phyloP scores from a whole-genome alignment of 2,329 filamentous ascomycete species.

The Fusarium virguliforme region DNA sequence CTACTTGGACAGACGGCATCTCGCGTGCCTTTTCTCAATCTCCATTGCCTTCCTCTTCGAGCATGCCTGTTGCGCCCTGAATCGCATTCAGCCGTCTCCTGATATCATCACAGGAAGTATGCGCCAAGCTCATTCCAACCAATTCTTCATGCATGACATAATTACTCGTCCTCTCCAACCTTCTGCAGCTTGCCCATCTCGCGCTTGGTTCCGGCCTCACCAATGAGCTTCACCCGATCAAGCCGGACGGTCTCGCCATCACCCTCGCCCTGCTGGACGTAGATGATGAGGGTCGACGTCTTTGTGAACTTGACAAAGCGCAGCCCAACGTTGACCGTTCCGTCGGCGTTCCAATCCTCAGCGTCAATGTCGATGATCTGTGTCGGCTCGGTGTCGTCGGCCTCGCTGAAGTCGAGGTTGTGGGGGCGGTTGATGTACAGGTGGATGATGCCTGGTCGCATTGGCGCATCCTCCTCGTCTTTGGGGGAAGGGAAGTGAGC shows the following conservation, averaged over 20 bases:
- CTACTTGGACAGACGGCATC: slow-evolving; percentile 35
- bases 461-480: slow-evolving; percentile 81
- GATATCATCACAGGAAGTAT: slow-evolving; percentile 14
- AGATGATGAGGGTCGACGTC: slow-evolving; percentile 87
- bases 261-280: slow-evolving; percentile 88
- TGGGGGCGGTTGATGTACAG: slow-evolving; percentile 91
- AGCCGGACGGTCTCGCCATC: slow-evolving; percentile 89
- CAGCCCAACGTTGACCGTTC: slow-evolving; percentile 80
- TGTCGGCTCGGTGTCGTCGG: slow-evolving; percentile 86
- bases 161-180: slow-evolving; percentile 81
- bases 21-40: slow-evolving; percentile 40
- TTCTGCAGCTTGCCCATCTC: slow-evolving; percentile 97
- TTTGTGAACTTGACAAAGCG: slow-evolving; percentile 99
- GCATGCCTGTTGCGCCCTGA: slow-evolving; percentile 33
- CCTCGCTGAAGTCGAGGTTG: slow-evolving; percentile 95
- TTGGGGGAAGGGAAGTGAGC: slow-evolving; percentile 85
- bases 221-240: slow-evolving; percentile 84
- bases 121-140: slow-evolving; percentile 2
- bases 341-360: slow-evolving; percentile 86
- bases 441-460: slow-evolving; percentile 86
- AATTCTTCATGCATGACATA: slow-evolving; percentile 18
- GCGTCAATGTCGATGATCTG: slow-evolving; percentile 83
- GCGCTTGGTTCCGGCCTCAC: slow-evolving; percentile 91
- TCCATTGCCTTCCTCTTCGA: slow-evolving; percentile 31
- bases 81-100: slow-evolving; percentile 9